phyloP scores from a whole-genome alignment of 2,329 filamentous ascomycete species.

The Colletotrichum cuscutae region DNA sequence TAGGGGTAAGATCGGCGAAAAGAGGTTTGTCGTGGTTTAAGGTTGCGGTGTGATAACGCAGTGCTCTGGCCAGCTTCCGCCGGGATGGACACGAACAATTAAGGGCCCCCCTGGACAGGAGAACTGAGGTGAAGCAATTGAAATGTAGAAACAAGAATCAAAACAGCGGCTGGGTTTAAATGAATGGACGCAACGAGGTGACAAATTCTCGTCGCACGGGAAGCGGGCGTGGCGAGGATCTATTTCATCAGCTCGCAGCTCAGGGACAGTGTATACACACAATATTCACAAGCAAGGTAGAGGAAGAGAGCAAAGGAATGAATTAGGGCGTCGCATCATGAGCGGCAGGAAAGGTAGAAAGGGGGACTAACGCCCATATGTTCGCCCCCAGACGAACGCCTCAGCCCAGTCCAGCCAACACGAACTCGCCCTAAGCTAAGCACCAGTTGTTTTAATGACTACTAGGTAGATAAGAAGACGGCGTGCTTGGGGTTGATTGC shows the following conservation, averaged over 20 bases:
- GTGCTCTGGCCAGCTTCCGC: background rate
- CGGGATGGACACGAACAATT: background rate
- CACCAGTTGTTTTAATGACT: background rate
- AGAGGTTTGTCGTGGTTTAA: background rate
- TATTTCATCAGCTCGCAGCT: background rate
- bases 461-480: background rate
- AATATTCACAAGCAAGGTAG: background rate
- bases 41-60: background rate
- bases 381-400: background rate
- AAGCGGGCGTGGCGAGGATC: background rate
- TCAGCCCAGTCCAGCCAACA: background rate
- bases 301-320: background rate
- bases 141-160: background rate
- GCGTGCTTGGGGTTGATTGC: background rate
- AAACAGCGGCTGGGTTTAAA: background rate
- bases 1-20: background rate
- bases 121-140: background rate
- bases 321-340: background rate
- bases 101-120: background rate
- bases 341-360: background rate
- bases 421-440: background rate
- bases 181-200: conserved; percentile 23
- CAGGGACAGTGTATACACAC: background rate
- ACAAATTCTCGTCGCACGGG: background rate
- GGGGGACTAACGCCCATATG: background rate